Percentiles rank a stretch among this genome's conserved stretches.
Conservation (phyloP, 768 basidiomycete genomes). For the Russula brevipes region DNA sequence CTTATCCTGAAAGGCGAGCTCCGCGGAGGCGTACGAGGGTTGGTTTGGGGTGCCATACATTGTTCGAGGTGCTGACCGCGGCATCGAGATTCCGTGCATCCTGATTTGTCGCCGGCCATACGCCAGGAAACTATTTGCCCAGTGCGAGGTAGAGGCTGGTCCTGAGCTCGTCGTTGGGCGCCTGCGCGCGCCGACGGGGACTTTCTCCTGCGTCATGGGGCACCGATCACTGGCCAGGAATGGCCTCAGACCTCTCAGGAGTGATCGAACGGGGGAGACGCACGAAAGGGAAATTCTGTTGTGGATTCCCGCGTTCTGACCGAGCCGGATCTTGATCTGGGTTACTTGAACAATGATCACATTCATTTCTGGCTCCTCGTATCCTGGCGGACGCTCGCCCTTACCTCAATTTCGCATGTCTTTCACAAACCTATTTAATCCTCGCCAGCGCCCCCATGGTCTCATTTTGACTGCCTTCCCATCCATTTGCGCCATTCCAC, state of each 20-base stretch:
- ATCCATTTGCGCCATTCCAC: background rate
- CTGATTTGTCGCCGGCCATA: background rate
- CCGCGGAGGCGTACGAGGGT: background rate
- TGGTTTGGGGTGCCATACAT: too few species aligned
- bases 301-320: background rate
- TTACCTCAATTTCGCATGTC: background rate
- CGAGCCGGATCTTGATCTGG: constrained; percentile 22
- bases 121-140: too few species aligned
- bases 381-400: too few species aligned
- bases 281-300: background rate
- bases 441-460: background rate
- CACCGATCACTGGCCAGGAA: constrained; percentile 1
- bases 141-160: too few species aligned
- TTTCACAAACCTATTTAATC: constrained; percentile 20
- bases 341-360: background rate
- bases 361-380: too few species aligned
- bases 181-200: background rate
- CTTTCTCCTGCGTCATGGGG: constrained; percentile 1
- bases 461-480: background rate
- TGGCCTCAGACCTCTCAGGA: constrained; percentile 3
- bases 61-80: too few species aligned
- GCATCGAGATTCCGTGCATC: too few species aligned
- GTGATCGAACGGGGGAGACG: constrained; percentile 10
- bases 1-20: background rate
- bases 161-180: too few species aligned